Conservation (phyloP, 1,284 basidiomycete species). For the Tilletiaria anomala region DNA sequence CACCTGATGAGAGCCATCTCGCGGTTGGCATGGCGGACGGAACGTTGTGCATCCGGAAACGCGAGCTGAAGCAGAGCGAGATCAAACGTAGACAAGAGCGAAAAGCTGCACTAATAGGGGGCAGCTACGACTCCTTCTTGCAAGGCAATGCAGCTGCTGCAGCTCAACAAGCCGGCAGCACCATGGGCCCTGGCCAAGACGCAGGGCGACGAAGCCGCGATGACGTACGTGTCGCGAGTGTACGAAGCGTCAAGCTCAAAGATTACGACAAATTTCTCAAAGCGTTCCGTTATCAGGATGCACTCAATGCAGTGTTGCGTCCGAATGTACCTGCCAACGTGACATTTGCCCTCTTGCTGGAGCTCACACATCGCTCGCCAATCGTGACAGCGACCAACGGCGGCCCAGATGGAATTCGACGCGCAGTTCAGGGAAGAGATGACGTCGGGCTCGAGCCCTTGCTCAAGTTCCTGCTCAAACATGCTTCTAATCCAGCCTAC, state of each 20-base stretch:
- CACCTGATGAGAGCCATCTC: slow-evolving; percentile 93
- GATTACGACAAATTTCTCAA: slow-evolving; percentile 84
- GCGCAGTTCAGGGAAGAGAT: slow-evolving; percentile 76
- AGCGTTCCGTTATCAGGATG: slow-evolving; percentile 84
- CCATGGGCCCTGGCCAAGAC: background rate
- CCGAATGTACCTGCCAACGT: slow-evolving; percentile 42
- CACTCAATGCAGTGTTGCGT: slow-evolving; percentile 49
- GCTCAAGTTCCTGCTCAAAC: slow-evolving; percentile 65
- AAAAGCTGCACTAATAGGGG: slow-evolving; percentile 47
- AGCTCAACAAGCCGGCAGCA: background rate
- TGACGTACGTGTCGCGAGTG: slow-evolving; percentile 47
- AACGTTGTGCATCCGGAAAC: slow-evolving; percentile 49
- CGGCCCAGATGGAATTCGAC: slow-evolving; percentile 62
- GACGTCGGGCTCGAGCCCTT: slow-evolving; percentile 88
- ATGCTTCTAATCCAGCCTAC: slow-evolving; percentile 79
- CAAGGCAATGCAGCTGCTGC: slow-evolving; percentile 4
- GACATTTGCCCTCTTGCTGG: slow-evolving; percentile 80
- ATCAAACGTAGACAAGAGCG: slow-evolving; percentile 43
- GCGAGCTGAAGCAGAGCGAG: slow-evolving; percentile 61
- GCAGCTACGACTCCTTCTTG: slow-evolving; percentile 58
- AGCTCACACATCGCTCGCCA: slow-evolving; percentile 60
- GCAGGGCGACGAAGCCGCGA: slow-evolving; percentile 17
- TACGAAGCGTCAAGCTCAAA: slow-evolving; percentile 58
- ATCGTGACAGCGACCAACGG: slow-evolving; percentile 5
- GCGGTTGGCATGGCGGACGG: slow-evolving; percentile 94